Evolutionary conservation across 257 asterid species (phyloP).

Genomic region (Solanum appendiculatum): DNA sequence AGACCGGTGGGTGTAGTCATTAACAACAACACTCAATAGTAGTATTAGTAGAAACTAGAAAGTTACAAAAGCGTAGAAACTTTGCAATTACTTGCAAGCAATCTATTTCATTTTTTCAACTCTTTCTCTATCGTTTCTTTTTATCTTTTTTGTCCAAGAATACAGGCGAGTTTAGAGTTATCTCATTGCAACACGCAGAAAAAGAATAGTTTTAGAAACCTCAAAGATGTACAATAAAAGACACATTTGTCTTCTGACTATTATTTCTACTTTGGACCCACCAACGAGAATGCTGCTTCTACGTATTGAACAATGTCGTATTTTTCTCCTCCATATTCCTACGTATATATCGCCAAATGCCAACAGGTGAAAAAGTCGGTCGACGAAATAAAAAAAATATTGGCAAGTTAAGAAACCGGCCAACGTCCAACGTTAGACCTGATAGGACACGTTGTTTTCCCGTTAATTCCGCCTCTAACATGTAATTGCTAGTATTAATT

Average conservation of each 20-base stretch:
- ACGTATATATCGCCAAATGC: neutral
- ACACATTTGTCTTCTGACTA: neutral
- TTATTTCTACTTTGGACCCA: neutral
- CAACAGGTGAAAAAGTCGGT: constrained; percentile 16
- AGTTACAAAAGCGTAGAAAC: neutral
- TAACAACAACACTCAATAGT: neutral
- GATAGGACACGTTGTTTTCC: neutral
- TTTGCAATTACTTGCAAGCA: constrained; percentile 9
- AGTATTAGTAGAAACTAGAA: neutral
- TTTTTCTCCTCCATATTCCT: neutral
- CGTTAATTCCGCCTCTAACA: constrained; percentile 13
- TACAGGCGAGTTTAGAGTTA: constrained; percentile 2
- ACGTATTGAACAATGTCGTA: constrained; percentile 12
- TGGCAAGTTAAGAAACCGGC: constrained; percentile 11
- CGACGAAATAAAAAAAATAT: constrained; percentile 1
- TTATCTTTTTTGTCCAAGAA: neutral
- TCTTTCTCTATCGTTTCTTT: neutral
- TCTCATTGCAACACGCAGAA: neutral
- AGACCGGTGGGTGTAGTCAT: neutral
- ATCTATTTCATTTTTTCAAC: neutral
- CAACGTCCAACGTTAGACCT: constrained; percentile 22
- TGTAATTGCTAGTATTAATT: neutral
- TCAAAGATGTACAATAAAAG: neutral
- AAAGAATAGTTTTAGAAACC: neutral
- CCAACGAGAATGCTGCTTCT: constrained; percentile 2